Base-by-base conservation (phyloP, 768 basidiomycete genomes). In the Psilocybe tampanensis region DNA sequence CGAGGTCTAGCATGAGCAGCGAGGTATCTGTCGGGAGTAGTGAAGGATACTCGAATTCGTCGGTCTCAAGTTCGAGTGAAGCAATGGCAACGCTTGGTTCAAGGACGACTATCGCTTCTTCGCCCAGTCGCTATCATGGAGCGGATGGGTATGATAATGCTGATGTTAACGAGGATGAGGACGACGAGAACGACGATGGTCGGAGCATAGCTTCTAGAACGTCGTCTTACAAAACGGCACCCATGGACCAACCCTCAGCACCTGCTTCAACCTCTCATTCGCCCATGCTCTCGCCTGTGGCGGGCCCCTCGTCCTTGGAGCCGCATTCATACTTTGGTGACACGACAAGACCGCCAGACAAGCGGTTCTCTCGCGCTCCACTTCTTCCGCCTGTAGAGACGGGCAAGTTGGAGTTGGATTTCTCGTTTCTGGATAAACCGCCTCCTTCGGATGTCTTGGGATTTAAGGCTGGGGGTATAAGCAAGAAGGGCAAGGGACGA, bases 331-430 rank as follows among this genome's bases (percentile, higher is more conserved):
- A 63, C 59, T 55, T 49, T 34, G 63, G 58, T 1, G 55, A 59
- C 19, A 48, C 44, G 21, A 52, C 57, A 7, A 36, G 64, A 4
- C 58, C 56, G 47, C 58, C 54, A 19, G 42, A 61, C 36, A 56
- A 56, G 42, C 43, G 63, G 8, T 64, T 61, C 49, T 61, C 64
- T 24, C 41, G 55, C 23, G 26, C 52, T 39, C 56, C 58, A 33
- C 62, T 58, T 42, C 64, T 69, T 49, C 69, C 67, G 58, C 65
- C 51, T 45, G 66, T 72, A 26, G 72, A 75, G 17, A 70, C 64
- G 19, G 66, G 71, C 18, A 61, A 61, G 45, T 56, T 78, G 44
- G 71, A 74, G 41, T 50, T 76, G 8, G 71, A 75, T 52, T 56
- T 76, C 9, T 72, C 72, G 17, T 71, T 75, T 52, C 62, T 73